Conservation (phyloP, 257 asterid genomes). For the Gardenia jasminoides region DNA sequence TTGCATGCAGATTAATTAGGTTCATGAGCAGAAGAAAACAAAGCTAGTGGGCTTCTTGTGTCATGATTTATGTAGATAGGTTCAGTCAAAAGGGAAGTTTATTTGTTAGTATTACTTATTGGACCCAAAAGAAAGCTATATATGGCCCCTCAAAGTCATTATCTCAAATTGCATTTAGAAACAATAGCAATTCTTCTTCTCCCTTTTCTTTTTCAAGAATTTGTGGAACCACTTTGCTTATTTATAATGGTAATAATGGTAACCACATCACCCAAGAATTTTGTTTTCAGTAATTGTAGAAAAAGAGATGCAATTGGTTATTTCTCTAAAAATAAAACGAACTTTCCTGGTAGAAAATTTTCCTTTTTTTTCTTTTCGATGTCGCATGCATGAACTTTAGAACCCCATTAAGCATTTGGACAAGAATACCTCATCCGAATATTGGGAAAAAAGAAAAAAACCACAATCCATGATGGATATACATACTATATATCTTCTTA, state of each 20-base stretch:
- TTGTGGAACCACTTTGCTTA: background rate
- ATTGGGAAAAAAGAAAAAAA: no score
- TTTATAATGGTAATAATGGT: no score
- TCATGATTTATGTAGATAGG: no score
- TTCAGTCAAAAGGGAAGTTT: background rate
- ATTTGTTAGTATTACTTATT: slow-evolving; percentile 4
- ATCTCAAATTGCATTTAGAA: slow-evolving; percentile 5
- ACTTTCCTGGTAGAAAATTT: no score
- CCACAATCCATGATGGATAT: background rate
- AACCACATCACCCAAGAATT: background rate
- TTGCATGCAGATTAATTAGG: background rate
- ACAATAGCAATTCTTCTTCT: background rate
- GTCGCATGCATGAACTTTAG: background rate
- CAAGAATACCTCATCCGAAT: background rate
- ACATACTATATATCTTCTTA: background rate
- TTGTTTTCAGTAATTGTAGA: no score
- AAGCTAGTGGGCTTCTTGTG: background rate
- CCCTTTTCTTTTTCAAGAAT: background rate
- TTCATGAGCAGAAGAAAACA: no score
- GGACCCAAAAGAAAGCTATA: slow-evolving; percentile 22
- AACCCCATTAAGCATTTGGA: background rate
- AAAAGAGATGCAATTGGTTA: no score
- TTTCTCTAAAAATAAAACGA: no score
- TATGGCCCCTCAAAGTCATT: slow-evolving; percentile 18
- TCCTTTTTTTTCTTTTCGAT: background rate